Evolutionary conservation across 768 basidiomycete genomes (phyloP).

Genomic region (Candolleomyces aberdarensis): DNA sequence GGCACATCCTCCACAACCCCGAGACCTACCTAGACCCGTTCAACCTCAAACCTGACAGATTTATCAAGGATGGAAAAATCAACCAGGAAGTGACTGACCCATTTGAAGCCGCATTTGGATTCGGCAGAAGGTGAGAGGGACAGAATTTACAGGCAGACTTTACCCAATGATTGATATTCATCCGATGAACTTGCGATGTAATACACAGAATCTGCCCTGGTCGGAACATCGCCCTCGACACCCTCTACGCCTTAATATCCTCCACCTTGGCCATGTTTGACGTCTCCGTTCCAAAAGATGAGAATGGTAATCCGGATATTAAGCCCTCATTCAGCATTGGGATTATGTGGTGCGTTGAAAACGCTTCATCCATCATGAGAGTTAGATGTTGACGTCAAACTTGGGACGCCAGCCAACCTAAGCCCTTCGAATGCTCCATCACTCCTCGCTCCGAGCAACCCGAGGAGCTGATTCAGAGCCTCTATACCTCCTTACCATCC

Average conservation of each 20-base stretch:
- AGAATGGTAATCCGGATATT: background rate
- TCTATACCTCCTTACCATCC: too few species aligned
- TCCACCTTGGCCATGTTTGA: background rate
- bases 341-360: too few species aligned
- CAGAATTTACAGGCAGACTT: background rate
- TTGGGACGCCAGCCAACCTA: too few species aligned
- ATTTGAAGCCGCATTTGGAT: slow-evolving; percentile 16
- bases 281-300: background rate
- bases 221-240: background rate
- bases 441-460: too few species aligned
- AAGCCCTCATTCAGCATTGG: background rate
- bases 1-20: slow-evolving; percentile 33
- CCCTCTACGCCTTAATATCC: background rate
- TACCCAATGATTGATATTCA: too few species aligned
- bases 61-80: slow-evolving; percentile 18
- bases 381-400: too few species aligned
- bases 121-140: slow-evolving; percentile 15
- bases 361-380: too few species aligned
- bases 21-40: slow-evolving; percentile 28
- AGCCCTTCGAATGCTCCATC: too few species aligned
- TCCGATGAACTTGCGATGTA: too few species aligned
- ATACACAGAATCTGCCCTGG: too few species aligned
- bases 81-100: slow-evolving; percentile 13
- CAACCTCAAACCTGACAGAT: slow-evolving; percentile 28
- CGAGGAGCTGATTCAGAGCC: too few species aligned